Evolutionary conservation across 202 grass and related monocot genomes (phyloP).

Genomic region (Carex arenaria): DNA sequence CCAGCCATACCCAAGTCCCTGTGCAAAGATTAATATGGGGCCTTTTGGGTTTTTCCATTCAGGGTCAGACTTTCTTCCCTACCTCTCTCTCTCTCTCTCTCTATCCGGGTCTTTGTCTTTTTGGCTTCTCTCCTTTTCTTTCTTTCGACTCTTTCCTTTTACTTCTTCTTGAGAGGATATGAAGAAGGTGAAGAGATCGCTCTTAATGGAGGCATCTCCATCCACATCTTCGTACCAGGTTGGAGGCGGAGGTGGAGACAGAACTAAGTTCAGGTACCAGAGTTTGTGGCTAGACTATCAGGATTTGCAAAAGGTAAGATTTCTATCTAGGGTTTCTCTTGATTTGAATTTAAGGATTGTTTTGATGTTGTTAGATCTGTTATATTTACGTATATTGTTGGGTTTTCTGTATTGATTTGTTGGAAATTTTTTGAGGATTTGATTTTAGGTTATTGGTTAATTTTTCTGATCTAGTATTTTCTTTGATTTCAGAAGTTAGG

Average conservation of each 20-base stretch:
- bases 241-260: constrained; percentile 17
- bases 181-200: constrained; percentile 45
- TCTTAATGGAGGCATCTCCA: constrained; percentile 21
- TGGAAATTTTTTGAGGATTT: neutral
- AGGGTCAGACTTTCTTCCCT: constrained; percentile 44
- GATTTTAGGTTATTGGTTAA: neutral
- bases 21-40: constrained; percentile 41
- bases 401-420: neutral
- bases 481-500: neutral
- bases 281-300: constrained; percentile 75
- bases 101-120: constrained; percentile 10
- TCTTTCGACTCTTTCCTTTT: neutral
- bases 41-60: constrained; percentile 60
- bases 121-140: constrained; percentile 13
- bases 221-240: constrained; percentile 21
- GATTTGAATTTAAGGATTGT: neutral
- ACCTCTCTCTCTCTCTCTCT: constrained; percentile 27
- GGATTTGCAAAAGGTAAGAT: constrained; percentile 61
- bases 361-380: neutral
- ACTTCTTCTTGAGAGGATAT: constrained; percentile 7
- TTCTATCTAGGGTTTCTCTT: neutral
- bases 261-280: constrained; percentile 47
- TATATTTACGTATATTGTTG: neutral
- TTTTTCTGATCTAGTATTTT: neutral
- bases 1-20: constrained; percentile 18